Conservation (phyloP, 169 alveolate genomes). For the Neospora caninum region DNA sequence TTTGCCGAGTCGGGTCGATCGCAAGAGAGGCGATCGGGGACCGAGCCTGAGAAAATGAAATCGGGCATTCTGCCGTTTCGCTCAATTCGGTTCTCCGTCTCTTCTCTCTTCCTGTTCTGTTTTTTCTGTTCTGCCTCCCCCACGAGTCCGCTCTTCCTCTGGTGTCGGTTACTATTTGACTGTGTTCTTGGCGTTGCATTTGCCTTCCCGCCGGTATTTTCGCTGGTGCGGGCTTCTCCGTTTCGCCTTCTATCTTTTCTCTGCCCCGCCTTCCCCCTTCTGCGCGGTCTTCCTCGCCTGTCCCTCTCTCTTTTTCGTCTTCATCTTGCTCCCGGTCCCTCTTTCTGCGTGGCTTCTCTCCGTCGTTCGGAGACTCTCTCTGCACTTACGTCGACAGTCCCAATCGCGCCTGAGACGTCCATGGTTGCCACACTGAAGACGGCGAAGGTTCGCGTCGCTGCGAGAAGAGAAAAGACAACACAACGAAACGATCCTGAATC, state of each 20-base stretch:
- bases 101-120: neutral
- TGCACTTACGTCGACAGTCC: neutral
- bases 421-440: neutral
- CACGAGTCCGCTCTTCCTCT: neutral
- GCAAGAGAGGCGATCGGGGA: neutral
- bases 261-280: neutral
- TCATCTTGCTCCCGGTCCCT: no score
- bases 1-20: neutral
- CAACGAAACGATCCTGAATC: neutral
- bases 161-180: neutral
- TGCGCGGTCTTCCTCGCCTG: neutral
- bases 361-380: no score
- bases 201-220: no score
- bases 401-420: neutral
- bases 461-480: neutral
- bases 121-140: neutral
- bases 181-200: no score
- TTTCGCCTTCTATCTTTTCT: neutral
- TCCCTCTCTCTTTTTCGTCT: no score
- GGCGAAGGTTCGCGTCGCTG: neutral
- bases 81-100: no score
- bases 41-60: neutral
- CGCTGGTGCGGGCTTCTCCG: no score
- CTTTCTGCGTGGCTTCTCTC: neutral
- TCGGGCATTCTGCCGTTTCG: neutral